Conservation (phyloP, 2,329 filamentous ascomycete species). For the Ceratocystis ficicola region DNA sequence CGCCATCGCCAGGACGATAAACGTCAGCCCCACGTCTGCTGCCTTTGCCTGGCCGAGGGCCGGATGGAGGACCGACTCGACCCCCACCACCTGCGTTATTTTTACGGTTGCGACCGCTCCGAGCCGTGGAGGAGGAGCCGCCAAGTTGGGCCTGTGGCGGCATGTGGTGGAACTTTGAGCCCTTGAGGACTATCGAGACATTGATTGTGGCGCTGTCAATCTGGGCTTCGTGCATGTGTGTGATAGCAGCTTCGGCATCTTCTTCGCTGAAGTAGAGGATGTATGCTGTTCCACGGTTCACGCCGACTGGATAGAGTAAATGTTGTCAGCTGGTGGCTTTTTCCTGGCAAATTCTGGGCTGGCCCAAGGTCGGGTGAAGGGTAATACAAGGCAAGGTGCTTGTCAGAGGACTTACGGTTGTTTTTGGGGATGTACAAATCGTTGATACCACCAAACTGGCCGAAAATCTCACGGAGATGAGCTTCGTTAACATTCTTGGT, state of each 20-base stretch:
- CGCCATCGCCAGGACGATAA: slow-evolving; percentile 10
- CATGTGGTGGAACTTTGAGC: slow-evolving; percentile 30
- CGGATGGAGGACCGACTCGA: not conserved
- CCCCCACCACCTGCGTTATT: slow-evolving; percentile 25
- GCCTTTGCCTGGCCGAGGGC: not conserved
- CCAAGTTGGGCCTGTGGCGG: slow-evolving; percentile 50
- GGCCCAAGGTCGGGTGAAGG: not conserved
- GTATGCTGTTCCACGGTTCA: slow-evolving; percentile 86
- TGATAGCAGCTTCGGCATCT: slow-evolving; percentile 77
- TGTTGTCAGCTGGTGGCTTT: too few species aligned
- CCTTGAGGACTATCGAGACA: slow-evolving; percentile 60
- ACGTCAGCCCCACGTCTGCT: slow-evolving; percentile 2
- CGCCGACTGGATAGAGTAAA: slow-evolving; percentile 48
- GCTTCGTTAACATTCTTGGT: slow-evolving; percentile 87
- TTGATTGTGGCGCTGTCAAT: slow-evolving; percentile 71
- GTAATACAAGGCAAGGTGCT: too few species aligned
- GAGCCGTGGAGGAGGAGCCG: slow-evolving; percentile 22
- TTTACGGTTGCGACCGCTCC: slow-evolving; percentile 15
- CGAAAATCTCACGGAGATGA: slow-evolving; percentile 86
- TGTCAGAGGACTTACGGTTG: slow-evolving; percentile 47
- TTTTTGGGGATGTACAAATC: slow-evolving; percentile 88
- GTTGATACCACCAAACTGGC: slow-evolving; percentile 70
- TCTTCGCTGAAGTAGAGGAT: slow-evolving; percentile 67
- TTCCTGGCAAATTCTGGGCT: not conserved
- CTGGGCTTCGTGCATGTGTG: slow-evolving; percentile 97